phyloP scores from a whole-genome alignment of 176 grass and related monocot genomes.

The Chrysopogon serrulatus region DNA sequence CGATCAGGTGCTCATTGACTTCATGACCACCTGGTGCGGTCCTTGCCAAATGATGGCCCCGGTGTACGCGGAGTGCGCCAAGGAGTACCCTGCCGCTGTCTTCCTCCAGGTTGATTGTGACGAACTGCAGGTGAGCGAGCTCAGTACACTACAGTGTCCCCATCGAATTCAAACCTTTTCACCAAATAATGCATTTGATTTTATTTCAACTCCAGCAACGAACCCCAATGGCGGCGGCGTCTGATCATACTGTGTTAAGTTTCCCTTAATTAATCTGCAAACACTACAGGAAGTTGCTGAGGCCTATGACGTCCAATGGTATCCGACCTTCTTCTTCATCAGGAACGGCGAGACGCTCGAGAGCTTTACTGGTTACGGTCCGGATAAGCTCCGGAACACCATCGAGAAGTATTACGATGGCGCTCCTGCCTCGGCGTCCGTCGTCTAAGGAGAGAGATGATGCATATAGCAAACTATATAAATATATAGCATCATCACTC shows the following conservation, averaged over 20 bases:
- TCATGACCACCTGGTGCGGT: slow-evolving; percentile 67
- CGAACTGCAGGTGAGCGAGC: slow-evolving; percentile 28
- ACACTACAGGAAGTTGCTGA: too few relatives aligned
- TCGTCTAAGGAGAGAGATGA: background rate
- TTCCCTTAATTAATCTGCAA: too few relatives aligned
- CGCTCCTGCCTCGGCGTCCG: background rate
- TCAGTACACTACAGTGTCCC: too few relatives aligned
- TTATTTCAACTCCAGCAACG: too few relatives aligned
- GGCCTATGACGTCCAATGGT: too few relatives aligned
- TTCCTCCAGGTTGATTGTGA: slow-evolving; percentile 72
- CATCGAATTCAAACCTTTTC: too few relatives aligned
- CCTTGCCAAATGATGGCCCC: slow-evolving; percentile 50
- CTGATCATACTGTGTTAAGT: too few relatives aligned
- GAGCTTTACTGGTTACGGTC: slow-evolving; percentile 6
- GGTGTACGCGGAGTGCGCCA: slow-evolving; percentile 40
- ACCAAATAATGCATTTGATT: too few relatives aligned
- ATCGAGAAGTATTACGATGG: background rate
- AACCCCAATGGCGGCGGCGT: too few relatives aligned
- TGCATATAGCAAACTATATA: too few relatives aligned
- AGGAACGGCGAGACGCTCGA: slow-evolving; percentile 26
- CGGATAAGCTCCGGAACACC: slow-evolving; percentile 27
- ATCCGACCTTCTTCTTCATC: slow-evolving; percentile 47
- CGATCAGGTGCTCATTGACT: slow-evolving; percentile 78
- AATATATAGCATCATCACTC: background rate
- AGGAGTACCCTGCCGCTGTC: slow-evolving; percentile 31